Percentiles rank a stretch among this genome's conserved stretches.
phyloP scores from a whole-genome alignment of 768 basidiomycete species.

The Coprinopsis cinerea region DNA sequence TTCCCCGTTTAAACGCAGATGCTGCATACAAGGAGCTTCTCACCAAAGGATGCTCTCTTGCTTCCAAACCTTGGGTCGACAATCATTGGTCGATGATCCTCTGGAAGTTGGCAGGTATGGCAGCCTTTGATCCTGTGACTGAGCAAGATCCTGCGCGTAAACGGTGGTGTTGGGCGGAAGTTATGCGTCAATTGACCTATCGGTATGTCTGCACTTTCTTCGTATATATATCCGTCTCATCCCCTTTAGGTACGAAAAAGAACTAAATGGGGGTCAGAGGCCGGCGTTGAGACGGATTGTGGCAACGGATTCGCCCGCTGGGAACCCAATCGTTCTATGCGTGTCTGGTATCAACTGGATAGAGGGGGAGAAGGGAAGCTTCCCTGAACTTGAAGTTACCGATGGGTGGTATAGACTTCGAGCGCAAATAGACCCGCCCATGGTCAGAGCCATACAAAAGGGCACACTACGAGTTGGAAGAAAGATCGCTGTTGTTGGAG shows the following conservation, averaged over 20 bases:
- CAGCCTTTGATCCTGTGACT: slow-evolving; percentile 60
- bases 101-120: slow-evolving; percentile 93
- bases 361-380: slow-evolving; percentile 27
- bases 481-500: slow-evolving; percentile 78
- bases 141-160: slow-evolving; percentile 39
- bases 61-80: slow-evolving; percentile 76
- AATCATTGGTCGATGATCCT: slow-evolving; percentile 90
- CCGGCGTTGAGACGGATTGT: slow-evolving; percentile 78
- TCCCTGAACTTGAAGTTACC: slow-evolving; percentile 79
- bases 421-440: slow-evolving; percentile 66
- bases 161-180: slow-evolving; percentile 81
- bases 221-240: background rate
- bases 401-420: slow-evolving; percentile 95
- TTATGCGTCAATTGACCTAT: slow-evolving; percentile 79
- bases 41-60: slow-evolving; percentile 56
- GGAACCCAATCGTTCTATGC: slow-evolving; percentile 79
- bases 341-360: slow-evolving; percentile 67
- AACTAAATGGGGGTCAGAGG: slow-evolving; percentile 70
- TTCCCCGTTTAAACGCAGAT: slow-evolving; percentile 38
- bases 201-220: too few relatives aligned
- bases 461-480: slow-evolving; percentile 69
- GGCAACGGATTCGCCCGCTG: slow-evolving; percentile 76
- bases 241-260: slow-evolving; percentile 76
- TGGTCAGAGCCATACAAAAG: slow-evolving; percentile 62
- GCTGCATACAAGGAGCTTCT: slow-evolving; percentile 53